Evolutionary conservation across 1,284 basidiomycete genomes (phyloP), one percentile per base, ranked within the genome.

Genomic region (Ganoderma leucocontextum): DNA sequence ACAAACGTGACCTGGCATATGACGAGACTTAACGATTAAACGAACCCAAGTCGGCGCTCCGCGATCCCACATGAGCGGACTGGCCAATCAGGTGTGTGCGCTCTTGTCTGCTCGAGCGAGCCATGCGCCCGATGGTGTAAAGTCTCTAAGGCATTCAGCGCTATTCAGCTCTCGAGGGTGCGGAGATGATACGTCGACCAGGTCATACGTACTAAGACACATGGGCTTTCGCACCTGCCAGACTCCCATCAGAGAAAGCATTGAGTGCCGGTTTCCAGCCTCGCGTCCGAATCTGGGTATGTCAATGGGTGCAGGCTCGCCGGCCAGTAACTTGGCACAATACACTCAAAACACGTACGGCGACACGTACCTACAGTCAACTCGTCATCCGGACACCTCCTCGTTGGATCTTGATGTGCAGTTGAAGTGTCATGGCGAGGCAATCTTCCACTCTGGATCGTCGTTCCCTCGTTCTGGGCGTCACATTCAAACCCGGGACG

Each of bases 401-500:
- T 33, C 29, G 44, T 9, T 12, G 33, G 58, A 67, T 67, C 62
- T 60, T 49, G 62, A 64, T 67, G 47, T 29, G 41, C 49, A 39
- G 55, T 60, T 62, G 39, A 44, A 64, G 49, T n/a, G 53, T 64
- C 57, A 58, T 61, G 55, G 65, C 61, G 53, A 63, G 53, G 55
- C 58, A 60, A 61, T 61, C 66, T 55, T 41, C 41, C 53, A 38
- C 58, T 64, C 62, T 67, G 66, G 66, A 67, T 67, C 66, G 62
- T 67, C 66, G 66, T 41, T 44, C 55, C 55, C 52, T 36, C 38
- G 55, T 59, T 60, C 62, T 61, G 58, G 62, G 66, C 49, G 58
- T 36, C 57, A 60, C 49, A 67, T 67, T 67, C 62, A 67, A 39
- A 53, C 41, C 58, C 66, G 66, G 66, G 17, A 64, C 66, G 66